A percentile compares a stretch with the other conserved stretches of the same genome.
Evolutionary conservation across 805 yeast genomes (phyloP).

Genomic region (Candida dendrica): DNA sequence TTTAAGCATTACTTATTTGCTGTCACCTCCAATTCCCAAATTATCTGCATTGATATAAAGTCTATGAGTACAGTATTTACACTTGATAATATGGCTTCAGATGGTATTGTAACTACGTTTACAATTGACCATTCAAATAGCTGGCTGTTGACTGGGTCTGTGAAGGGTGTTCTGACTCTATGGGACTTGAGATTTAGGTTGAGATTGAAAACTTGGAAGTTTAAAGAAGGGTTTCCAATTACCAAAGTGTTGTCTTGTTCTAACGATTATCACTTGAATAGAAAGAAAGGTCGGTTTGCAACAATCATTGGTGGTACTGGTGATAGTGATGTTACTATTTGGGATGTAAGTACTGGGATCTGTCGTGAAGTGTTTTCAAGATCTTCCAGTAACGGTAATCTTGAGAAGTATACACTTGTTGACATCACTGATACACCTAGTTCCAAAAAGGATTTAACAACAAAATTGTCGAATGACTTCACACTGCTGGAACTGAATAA

Average conservation of each 20-base stretch:
- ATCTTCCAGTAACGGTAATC: slow-evolving; percentile 4
- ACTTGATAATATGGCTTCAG: slow-evolving; percentile 48
- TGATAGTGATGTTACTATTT: slow-evolving; percentile 52
- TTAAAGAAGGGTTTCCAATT: slow-evolving; percentile 45
- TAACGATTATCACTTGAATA: slow-evolving; percentile 23
- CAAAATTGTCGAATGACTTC: not conserved
- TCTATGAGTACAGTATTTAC: slow-evolving; percentile 36
- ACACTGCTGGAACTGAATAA: not conserved
- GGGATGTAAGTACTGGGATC: slow-evolving; percentile 65
- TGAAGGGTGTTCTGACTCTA: slow-evolving; percentile 62
- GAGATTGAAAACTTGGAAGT: slow-evolving; percentile 53
- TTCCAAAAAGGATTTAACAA: not conserved
- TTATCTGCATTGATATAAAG: slow-evolving; percentile 52
- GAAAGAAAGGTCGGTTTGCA: slow-evolving; percentile 35
- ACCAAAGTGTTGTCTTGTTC: slow-evolving; percentile 39
- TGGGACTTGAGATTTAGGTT: slow-evolving; percentile 77
- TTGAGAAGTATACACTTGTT: slow-evolving; percentile 12
- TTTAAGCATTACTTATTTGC: slow-evolving; percentile 36
- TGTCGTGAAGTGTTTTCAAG: slow-evolving; percentile 39
- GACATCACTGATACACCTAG: slow-evolving; percentile 9
- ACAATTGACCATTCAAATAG: slow-evolving; percentile 42
- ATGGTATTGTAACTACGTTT: slow-evolving; percentile 62
- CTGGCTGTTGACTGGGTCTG: slow-evolving; percentile 74
- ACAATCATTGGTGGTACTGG: slow-evolving; percentile 65
- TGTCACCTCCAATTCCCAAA: slow-evolving; percentile 44